These are phyloP conservation scores for Diplodia seriata DNA, from an alignment of 2,329 filamentous ascomycete genomes.

Conservation along the genomic window DNA sequence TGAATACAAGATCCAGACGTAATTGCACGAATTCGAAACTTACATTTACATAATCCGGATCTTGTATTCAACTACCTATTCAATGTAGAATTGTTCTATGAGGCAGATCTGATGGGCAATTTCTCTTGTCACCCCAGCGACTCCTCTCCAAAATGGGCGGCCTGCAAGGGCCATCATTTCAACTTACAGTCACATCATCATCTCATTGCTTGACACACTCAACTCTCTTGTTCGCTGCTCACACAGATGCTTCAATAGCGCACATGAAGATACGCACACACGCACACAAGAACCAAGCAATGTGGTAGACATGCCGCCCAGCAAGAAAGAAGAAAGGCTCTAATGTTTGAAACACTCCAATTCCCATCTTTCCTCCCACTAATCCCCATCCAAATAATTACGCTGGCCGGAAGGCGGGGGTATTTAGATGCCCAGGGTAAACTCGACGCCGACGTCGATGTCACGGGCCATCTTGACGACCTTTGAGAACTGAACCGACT, in stretches of 20 bases:
- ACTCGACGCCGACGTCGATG: constrained; percentile 87
- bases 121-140: no score
- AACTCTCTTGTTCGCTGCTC: constrained; percentile 8
- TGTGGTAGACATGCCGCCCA: constrained; percentile 13
- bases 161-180: no score
- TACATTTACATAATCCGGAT: no score
- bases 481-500: constrained; percentile 98
- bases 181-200: not conserved
- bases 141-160: no score
- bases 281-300: not conserved
- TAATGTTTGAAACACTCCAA: constrained; percentile 4
- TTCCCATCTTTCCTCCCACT: not conserved
- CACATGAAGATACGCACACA: not conserved
- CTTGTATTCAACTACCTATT: no score
- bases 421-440: constrained; percentile 74
- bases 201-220: not conserved
- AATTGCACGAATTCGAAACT: no score
- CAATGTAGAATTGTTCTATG: no score
- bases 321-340: not conserved
- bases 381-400: not conserved
- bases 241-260: constrained; percentile 3
- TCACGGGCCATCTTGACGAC: constrained; percentile 98
- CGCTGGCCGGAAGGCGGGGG: not conserved
- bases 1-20: no score
- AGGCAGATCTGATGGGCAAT: no score